phyloP scores from a whole-genome alignment of 192 early-diverging fungal species.

The Coemansia erecta region DNA sequence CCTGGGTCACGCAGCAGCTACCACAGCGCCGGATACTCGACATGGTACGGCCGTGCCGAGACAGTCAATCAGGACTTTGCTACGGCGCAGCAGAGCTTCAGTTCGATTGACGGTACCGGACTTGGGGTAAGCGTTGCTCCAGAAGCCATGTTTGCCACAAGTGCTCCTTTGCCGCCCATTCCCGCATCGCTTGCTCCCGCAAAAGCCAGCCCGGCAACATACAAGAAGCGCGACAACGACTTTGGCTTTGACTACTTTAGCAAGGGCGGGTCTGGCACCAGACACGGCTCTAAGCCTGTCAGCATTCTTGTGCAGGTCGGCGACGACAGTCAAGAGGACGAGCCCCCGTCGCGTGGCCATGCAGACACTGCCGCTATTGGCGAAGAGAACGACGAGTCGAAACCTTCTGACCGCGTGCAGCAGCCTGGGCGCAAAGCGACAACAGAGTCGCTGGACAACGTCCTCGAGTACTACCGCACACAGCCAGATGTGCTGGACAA shows the following conservation, averaged over 20 bases:
- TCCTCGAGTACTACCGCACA: conserved; percentile 48
- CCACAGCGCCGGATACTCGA: conserved; percentile 47
- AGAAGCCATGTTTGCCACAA: background rate
- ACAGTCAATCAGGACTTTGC: conserved; percentile 46
- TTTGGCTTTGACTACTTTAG: conserved; percentile 8
- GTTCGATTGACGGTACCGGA: conserved; percentile 33
- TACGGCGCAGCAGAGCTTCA: conserved; percentile 49
- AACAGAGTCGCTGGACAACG: conserved; percentile 47
- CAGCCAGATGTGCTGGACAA: conserved; percentile 9
- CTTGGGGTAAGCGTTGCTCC: conserved; percentile 11
- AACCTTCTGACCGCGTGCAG: too few species aligned
- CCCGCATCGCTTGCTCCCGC: conserved; percentile 3
- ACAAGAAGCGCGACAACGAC: background rate
- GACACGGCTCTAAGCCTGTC: conserved; percentile 22
- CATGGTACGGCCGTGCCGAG: conserved; percentile 43
- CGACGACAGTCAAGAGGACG: conserved; percentile 23
- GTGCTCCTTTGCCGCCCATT: conserved; percentile 5
- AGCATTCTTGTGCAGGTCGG: conserved; percentile 44
- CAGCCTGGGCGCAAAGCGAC: conserved; percentile 35
- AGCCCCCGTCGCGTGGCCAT: background rate
- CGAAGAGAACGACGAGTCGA: too few species aligned
- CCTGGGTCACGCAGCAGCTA: conserved; percentile 49
- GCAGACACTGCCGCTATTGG: background rate
- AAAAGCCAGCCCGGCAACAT: conserved; percentile 3
- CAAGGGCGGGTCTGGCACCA: conserved; percentile 5